Evolutionary conservation across 2,329 filamentous ascomycete species (phyloP).

Genomic region (Colletotrichum cordylinicola): DNA sequence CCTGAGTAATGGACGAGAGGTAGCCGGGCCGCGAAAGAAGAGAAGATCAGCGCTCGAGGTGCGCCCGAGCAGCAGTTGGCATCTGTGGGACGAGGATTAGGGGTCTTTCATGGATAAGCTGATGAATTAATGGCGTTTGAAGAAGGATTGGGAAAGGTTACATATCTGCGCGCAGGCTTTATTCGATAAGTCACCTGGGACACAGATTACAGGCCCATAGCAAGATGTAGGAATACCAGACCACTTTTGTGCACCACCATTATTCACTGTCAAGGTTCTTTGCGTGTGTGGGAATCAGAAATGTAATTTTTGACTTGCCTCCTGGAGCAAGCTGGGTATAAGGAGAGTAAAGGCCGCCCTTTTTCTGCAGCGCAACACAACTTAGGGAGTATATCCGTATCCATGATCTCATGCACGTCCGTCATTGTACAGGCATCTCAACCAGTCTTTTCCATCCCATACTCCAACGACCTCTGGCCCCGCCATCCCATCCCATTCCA

Average conservation of each 20-base stretch:
- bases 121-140: not conserved
- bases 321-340: conserved; percentile 12
- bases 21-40: conserved; percentile 5
- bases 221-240: not conserved
- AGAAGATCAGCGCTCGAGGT: conserved; percentile 2
- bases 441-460: not conserved
- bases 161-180: not conserved
- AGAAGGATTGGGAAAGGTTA: not conserved
- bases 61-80: conserved; percentile 16
- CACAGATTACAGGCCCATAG: not conserved
- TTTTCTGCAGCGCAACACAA: not conserved
- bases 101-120: not conserved
- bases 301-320: not conserved
- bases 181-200: not conserved
- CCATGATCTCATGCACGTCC: not conserved
- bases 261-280: not conserved
- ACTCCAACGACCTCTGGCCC: not conserved
- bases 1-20: conserved; percentile 16
- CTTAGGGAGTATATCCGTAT: not conserved
- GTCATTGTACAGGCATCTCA: not conserved
- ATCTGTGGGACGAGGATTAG: conserved; percentile 18
- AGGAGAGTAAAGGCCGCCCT: not conserved
- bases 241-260: not conserved
- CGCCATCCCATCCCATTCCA: not conserved
- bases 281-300: not conserved